Evolutionary conservation across 2,329 filamentous ascomycete genomes (phyloP).

Genomic region (Diaporthe caulivora): DNA sequence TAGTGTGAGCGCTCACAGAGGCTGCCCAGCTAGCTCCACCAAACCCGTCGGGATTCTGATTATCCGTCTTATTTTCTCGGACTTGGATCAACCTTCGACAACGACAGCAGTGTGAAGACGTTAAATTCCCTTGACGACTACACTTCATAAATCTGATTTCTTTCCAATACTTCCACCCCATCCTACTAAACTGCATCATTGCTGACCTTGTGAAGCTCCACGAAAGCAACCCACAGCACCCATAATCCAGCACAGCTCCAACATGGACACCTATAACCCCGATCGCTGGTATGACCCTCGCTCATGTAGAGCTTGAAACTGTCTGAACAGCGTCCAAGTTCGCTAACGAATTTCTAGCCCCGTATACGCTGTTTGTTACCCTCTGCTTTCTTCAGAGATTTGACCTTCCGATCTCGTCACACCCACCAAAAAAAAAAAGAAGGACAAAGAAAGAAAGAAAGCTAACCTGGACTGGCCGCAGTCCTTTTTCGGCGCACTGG

Average conservation of each 20-base stretch:
- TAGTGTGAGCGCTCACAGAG: background rate
- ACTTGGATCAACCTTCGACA: background rate
- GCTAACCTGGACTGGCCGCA: slow-evolving; percentile 44
- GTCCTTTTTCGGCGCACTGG: slow-evolving; percentile 97
- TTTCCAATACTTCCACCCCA: background rate
- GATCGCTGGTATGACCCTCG: background rate
- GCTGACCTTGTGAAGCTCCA: no score
- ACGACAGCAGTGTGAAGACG: background rate
- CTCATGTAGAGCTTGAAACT: fast-evolving
- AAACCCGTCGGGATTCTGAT: slow-evolving; percentile 5
- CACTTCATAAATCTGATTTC: background rate
- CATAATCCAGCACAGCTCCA: background rate
- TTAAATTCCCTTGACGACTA: background rate
- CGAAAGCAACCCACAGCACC: background rate
- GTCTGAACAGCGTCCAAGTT: no score
- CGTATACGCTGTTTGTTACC: slow-evolving; percentile 5
- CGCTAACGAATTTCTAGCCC: background rate
- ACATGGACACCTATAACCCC: slow-evolving; percentile 17
- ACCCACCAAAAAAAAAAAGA: fast-evolving
- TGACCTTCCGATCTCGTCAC: background rate
- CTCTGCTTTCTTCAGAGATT: background rate
- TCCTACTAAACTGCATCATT: background rate
- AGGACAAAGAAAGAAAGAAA: fast-evolving
- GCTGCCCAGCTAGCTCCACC: background rate
- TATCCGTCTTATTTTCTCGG: slow-evolving; percentile 10